Evolutionary conservation across 306 rosid genomes (phyloP).

Genomic region (Sicyos edulis): DNA sequence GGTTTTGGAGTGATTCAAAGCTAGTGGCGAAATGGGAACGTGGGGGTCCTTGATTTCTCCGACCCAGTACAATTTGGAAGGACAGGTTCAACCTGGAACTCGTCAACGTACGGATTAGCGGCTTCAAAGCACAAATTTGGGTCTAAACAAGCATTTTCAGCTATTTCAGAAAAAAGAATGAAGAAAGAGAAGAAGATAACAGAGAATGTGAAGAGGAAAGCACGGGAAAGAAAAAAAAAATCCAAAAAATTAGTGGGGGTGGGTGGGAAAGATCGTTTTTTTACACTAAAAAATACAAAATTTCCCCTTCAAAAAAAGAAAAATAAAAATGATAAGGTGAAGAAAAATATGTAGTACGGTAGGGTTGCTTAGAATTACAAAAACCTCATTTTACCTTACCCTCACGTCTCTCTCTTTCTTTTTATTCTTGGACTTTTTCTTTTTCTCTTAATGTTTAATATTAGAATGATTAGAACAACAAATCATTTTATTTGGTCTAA

Average conservation of each 20-base stretch:
- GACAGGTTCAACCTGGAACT: slow-evolving; percentile 34
- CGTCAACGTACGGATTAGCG: background rate
- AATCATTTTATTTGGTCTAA: background rate
- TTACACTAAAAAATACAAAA: background rate
- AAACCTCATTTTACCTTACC: slow-evolving; percentile 13
- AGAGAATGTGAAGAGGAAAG: slow-evolving; percentile 40
- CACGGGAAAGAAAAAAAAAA: slow-evolving; percentile 5
- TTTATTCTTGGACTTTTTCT: no score
- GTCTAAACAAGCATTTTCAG: no score
- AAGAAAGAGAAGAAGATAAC: slow-evolving; percentile 20
- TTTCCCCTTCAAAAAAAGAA: background rate
- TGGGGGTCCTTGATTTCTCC: slow-evolving; percentile 23
- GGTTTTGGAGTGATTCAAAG: slow-evolving; percentile 27
- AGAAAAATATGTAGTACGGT: no score
- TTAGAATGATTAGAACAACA: background rate
- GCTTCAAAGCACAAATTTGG: no score
- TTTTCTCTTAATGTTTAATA: background rate
- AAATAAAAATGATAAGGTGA: no score
- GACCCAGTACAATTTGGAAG: slow-evolving; percentile 12
- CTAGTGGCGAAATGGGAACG: background rate
- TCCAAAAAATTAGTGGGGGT: slow-evolving; percentile 40
- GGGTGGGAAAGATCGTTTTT: background rate
- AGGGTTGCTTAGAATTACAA: slow-evolving; percentile 7
- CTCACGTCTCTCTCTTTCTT: slow-evolving; percentile 3
- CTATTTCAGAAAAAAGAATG: no score